Base-by-base conservation (phyloP, 1,284 basidiomycete genomes). In the Gymnopus androsaceus region DNA sequence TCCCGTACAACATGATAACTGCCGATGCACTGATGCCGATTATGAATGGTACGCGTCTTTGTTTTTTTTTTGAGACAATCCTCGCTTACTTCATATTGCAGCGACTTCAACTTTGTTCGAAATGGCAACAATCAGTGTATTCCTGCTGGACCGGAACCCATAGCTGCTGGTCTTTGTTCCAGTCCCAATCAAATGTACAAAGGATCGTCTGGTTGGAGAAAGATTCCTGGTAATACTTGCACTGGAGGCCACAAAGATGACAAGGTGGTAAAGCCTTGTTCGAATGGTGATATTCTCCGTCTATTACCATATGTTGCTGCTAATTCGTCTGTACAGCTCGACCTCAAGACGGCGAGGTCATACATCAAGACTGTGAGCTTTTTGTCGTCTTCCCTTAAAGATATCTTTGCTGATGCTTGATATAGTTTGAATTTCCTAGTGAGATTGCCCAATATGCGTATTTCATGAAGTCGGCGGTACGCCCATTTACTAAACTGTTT, bases 141-240 rank as follows among this genome's bases (percentile, higher is more conserved):
- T 2, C 83, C 92, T 1, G 86, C 83, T 27, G 94, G 94, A 6
- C 92, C 89, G 1, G 94, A 98, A 67, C 84, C 83, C 9, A 88
- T 98, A 44, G 92, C 94, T 0, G 80, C 86, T 0, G 92, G 86
- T 3, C 79, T 87, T 0, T 99, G 97, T 66, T 67, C 63, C 3
- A 78, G 78, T 52, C 72, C 80, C 0, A 78, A 81, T 9, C 78
- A 88, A 62, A 87, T 72, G 14, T 99, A 94, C 69, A 68, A 81
- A 68, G 96, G 94, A 0, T 97, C 95, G 0, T 95, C 92, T 14
- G 96, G 96, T 0, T 99, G 88, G 69, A 82, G 95, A 38, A 84
- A 89, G 66, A 94, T 99, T 55, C 95, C 97, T 1, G 96, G 97
- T 2, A 92, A 99, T 68, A 91, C 88, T 0, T 99, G 96, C 69